Base-by-base conservation (phyloP, 1,139 yeast species). In the Trichomonascaceae sp. region DNA sequence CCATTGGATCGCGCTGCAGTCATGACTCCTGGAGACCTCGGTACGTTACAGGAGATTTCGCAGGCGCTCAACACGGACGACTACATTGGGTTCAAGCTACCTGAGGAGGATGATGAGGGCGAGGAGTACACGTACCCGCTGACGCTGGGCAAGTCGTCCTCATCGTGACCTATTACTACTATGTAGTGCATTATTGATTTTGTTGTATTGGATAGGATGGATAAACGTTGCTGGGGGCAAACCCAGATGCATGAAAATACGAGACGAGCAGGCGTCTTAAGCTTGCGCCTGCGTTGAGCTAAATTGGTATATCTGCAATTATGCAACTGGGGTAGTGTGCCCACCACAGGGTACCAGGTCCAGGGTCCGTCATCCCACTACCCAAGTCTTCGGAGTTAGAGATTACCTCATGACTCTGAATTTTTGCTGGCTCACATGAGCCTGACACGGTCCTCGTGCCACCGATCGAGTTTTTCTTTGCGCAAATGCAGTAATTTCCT, bases 21-120 rank as follows among this genome's bases (percentile, higher is more conserved):
- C 13, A 41, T 68, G 44, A 89, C 98, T 1, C 98, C 98, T 0
- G 98, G 98, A 32, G 97, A 89, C 56, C 69, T 89, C 46, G 98
- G 97, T n/a, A 77, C 95, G 9, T 65, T 89, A 48, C 96, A 84
- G 58, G 98, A 89, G 56, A 84, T 84, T 27, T 70, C 71, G 38
- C 80, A 77, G 52, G 60, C 67, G 1, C 69, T 84, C 36, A 74
- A 77, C 44, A 77, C 82, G 27, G 92, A 78, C 36, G 94, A 82
- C 52, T 89, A 84, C 54, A 64, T 76, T 37, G 74, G 77, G 8
- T 89, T 92, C 71, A 74, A 68, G 46, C 66, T 87, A 43, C 80
- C 82, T 20, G 72, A 64, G 25, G 71, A 65, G 30, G 71, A 63
- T 26, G 75, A 53, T 27, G 33, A 33, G 23, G 51, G 50, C 14